These are phyloP conservation scores for Kluyveromyces lactis DNA, from an alignment of 805 yeast species.

Conservation along the genomic window DNA sequence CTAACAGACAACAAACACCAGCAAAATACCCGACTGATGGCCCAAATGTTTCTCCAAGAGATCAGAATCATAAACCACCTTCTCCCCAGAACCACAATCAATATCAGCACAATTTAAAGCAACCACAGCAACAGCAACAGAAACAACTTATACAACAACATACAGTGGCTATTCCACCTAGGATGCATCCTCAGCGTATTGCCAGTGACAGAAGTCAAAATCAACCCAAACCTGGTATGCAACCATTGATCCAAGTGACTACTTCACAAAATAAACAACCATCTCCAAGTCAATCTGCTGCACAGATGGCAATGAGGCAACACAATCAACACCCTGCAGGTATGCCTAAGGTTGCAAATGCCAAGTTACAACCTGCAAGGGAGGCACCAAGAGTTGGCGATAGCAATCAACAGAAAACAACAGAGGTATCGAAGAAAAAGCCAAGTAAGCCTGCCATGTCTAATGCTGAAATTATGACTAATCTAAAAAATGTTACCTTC, in stretches of 20 bases:
- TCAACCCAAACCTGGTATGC: not conserved
- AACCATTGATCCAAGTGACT: not conserved
- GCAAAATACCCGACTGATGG: not conserved
- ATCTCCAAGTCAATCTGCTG: slow-evolving; percentile 3
- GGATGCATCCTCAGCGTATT: slow-evolving; percentile 12
- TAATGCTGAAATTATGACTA: slow-evolving; percentile 81
- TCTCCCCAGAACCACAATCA: not conserved
- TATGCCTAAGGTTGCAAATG: slow-evolving; percentile 6
- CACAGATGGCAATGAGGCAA: slow-evolving; percentile 15
- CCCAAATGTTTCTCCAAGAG: too few species aligned
- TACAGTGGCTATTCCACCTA: slow-evolving; percentile 17
- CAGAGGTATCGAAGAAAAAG: slow-evolving; percentile 33
- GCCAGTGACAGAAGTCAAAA: slow-evolving; percentile 5
- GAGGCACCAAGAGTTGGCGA: slow-evolving; percentile 26
- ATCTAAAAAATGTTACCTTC: slow-evolving; percentile 73
- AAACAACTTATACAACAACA: not conserved
- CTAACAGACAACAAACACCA: slow-evolving; percentile 2
- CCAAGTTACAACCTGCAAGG: slow-evolving; percentile 21
- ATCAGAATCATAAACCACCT: slow-evolving; percentile 1
- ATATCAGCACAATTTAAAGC: slow-evolving; percentile 2
- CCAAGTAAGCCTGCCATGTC: slow-evolving; percentile 57
- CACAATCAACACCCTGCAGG: not conserved
- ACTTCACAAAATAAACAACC: not conserved
- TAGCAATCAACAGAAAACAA: slow-evolving; percentile 16
- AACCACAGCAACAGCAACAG: slow-evolving; percentile 2